Percentiles rank a stretch among this genome's conserved stretches.
These are phyloP conservation scores for Colletotrichum sp. DNA, from an alignment of 2,329 filamentous ascomycete species.

Conservation along the genomic window DNA sequence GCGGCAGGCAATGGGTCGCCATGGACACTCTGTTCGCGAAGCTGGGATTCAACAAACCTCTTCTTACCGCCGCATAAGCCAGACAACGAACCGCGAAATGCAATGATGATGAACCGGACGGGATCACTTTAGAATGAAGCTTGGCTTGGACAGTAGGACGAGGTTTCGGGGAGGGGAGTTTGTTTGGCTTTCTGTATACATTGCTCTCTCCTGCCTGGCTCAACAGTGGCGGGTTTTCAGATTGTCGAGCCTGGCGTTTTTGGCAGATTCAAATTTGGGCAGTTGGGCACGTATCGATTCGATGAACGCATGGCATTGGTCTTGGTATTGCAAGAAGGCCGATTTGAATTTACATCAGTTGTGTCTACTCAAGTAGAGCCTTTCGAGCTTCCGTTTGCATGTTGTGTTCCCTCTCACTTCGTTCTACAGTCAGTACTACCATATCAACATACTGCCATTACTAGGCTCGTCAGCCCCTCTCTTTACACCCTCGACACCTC, in stretches of 20 bases:
- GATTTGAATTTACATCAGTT: background rate
- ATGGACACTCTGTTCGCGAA: slow-evolving; percentile 88
- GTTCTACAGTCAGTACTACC: background rate
- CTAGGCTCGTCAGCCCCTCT: background rate
- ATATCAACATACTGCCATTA: background rate
- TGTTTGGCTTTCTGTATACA: background rate
- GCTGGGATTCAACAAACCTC: slow-evolving; percentile 55
- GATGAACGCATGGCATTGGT: background rate
- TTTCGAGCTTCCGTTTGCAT: background rate
- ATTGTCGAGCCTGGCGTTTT: background rate
- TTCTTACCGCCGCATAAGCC: background rate
- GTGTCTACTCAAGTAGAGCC: background rate
- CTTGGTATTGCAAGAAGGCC: background rate
- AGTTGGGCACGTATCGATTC: background rate
- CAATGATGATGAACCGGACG: background rate
- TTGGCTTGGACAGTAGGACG: background rate
- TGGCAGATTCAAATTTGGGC: background rate
- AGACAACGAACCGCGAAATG: background rate
- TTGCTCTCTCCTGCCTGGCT: background rate
- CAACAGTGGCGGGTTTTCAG: background rate
- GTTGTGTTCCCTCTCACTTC: background rate
- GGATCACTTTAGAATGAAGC: background rate
- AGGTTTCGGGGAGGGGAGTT: background rate
- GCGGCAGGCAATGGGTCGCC: slow-evolving; percentile 89
- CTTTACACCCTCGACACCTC: background rate